Evolutionary conservation across 805 yeast genomes (phyloP).

Genomic region (Nakazawaea wyomingensis): DNA sequence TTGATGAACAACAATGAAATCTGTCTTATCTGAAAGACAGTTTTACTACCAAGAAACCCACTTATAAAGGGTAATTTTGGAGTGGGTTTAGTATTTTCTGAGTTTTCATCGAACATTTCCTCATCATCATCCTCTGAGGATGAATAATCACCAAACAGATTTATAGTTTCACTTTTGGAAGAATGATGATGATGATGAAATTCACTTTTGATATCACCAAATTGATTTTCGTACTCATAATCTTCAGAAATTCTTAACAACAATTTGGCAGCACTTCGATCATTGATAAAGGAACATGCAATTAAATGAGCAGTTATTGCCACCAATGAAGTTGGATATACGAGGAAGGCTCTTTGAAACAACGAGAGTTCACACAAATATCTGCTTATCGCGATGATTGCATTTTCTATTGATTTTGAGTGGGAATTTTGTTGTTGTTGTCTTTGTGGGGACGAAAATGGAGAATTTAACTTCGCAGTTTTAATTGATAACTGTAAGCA

Average conservation of each 20-base stretch:
- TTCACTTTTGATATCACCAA: constrained; percentile 2
- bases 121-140: constrained; percentile 15
- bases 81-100: constrained; percentile 36
- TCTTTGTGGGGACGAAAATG: constrained; percentile 12
- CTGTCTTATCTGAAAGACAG: constrained; percentile 35
- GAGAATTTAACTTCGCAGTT: constrained; percentile 19
- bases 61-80: constrained; percentile 42
- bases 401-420: constrained; percentile 29
- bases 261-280: constrained; percentile 36
- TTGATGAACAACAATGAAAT: constrained; percentile 38
- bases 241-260: constrained; percentile 22
- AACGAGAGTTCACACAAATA: constrained; percentile 51
- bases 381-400: constrained; percentile 49
- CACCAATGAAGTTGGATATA: constrained; percentile 38
- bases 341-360: constrained; percentile 41
- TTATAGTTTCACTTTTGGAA: too few species aligned
- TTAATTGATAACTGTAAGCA: constrained; percentile 37
- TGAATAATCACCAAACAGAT: constrained; percentile 15
- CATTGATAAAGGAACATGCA: constrained; percentile 48
- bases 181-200: constrained; percentile 18
- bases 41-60: constrained; percentile 38
- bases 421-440: constrained; percentile 22
- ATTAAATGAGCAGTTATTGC: constrained; percentile 48
- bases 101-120: constrained; percentile 25
- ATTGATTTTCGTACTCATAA: constrained; percentile 8